Evolutionary conservation across 768 basidiomycete species (phyloP), one percentile per base, ranked within the genome.

Genomic region (Hypsizygus marmoreus): DNA sequence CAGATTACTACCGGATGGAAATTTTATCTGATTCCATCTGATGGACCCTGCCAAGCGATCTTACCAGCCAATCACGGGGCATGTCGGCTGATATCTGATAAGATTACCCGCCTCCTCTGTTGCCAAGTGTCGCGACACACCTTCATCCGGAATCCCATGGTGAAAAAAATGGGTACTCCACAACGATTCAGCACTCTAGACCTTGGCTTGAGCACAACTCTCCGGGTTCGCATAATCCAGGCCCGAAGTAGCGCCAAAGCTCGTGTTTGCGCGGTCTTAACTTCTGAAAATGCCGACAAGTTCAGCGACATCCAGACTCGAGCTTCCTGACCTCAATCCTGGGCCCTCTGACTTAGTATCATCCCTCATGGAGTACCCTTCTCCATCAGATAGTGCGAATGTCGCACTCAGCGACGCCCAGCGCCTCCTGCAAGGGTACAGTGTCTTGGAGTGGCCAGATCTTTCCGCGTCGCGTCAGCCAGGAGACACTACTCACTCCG

Each of bases 11-110:
- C n/a, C n/a, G n/a, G n/a, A 49, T 32, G 6, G 32, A 41, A 31
- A 24, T 29, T 39, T 61, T 60, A 63, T 65, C 61, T 59, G 62
- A 65, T 65, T 58, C 38, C 45, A 40, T 43, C 45, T 56, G 56
- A 59, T 58, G 45, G 30, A 29, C 38, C 49, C 52, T 44, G 53
- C 60, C 54, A 58, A 53, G 45, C 9, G 14, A 14, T 25, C 23
- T 11, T 16, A n/a, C 13, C 9, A 43, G 50, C 60, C 57, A 60
- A 61, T 61, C 46, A 56, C 57, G 56, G 56, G 41, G 14, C 13
- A 44, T 60, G 42, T 47, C 56, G 61, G 58, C 46, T 48, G 36
- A 50, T 67, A 67, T 67, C 64, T 59, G 64, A 67, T 65, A 63
- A 64, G 65, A 64, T 64, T 58, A 45, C 51, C 51, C 48, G 50